phyloP scores from a whole-genome alignment of 2,329 filamentous ascomycete species.

The Aspergillus flavus region DNA sequence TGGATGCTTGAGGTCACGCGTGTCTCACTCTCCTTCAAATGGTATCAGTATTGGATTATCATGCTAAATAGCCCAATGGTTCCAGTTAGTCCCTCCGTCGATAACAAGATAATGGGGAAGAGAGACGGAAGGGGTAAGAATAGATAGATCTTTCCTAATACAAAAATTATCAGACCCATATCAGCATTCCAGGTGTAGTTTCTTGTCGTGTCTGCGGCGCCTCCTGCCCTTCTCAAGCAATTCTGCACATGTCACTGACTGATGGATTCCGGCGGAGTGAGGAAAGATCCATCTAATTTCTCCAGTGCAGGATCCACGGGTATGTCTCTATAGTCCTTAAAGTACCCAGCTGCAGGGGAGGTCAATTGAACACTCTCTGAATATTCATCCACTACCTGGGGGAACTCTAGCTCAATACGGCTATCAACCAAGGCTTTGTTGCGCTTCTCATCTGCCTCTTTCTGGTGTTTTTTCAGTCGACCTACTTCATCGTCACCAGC shows the following conservation, averaged over 20 bases:
- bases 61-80: not conserved
- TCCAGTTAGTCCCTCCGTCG: not conserved
- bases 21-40: not conserved
- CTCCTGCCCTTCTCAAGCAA: not conserved
- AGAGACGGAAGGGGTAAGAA: not conserved
- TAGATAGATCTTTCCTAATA: not conserved
- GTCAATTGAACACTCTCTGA: constrained; percentile 33
- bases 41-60: not conserved
- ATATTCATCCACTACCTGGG: constrained; percentile 4
- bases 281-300: constrained; percentile 20
- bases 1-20: not conserved
- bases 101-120: not conserved
- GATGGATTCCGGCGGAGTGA: constrained; percentile 13
- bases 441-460: constrained; percentile 58
- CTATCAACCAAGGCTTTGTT: constrained; percentile 50
- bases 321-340: constrained; percentile 31
- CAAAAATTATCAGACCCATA: not conserved
- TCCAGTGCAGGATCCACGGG: constrained; percentile 49
- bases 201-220: not conserved
- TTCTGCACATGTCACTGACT: not conserved
- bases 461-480: constrained; percentile 51
- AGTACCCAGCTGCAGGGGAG: constrained; percentile 9
- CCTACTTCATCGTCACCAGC: constrained; percentile 53
- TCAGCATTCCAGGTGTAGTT: not conserved
- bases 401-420: constrained; percentile 41